Base-by-base conservation (phyloP, 2,329 filamentous ascomycete species). In the Paecilomyces sp. region DNA sequence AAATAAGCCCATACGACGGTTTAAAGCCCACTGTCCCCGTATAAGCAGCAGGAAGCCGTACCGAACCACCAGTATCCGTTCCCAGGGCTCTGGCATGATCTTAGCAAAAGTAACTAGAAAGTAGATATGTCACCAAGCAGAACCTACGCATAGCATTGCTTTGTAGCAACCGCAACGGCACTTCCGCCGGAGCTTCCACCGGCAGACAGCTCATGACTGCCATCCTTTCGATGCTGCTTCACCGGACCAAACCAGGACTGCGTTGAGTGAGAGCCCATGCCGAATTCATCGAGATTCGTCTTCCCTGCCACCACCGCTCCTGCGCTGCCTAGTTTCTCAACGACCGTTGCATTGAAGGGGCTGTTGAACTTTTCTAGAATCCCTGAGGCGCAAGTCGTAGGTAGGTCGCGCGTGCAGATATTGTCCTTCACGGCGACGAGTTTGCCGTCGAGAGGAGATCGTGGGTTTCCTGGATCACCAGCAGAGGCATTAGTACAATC, bases 151-250 rank as follows among this genome's bases (percentile, higher is more conserved):
- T 82, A 81, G 65, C 83, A 85, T 68, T 86, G 80, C 4, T 83
- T 83, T 0, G 82, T 80, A 22, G 84, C 85, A 41, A 97, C 90
- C 13, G 91, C 91, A 9, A 95, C 85, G 2, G 94, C 94, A 72
- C 92, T 97, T 18, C 94, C 94, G 51, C 94, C 94, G 3, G 93
- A 97, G 72, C 92, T 97, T 31, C 92, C 92, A 41, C 92, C 92
- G 0, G 89, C 88, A 0, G 91, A 94, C 28, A 85, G 72, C 24
- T 74, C 69, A 33, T 77, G 72, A 54, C 70, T 71, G 52, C 67
- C 61, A 58, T 68, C 63, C 28, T 69, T 77, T 57, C 78, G 73
- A 7, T 76, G 78, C 62, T 83, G 86, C 57, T 72, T 78, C 3
- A 93, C 89, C 1, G 84, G 72, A 1, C 89, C 90, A 66, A 87